Base-by-base conservation (phyloP, 2,329 filamentous ascomycete genomes). In the Ploettnerulaceae sp. region DNA sequence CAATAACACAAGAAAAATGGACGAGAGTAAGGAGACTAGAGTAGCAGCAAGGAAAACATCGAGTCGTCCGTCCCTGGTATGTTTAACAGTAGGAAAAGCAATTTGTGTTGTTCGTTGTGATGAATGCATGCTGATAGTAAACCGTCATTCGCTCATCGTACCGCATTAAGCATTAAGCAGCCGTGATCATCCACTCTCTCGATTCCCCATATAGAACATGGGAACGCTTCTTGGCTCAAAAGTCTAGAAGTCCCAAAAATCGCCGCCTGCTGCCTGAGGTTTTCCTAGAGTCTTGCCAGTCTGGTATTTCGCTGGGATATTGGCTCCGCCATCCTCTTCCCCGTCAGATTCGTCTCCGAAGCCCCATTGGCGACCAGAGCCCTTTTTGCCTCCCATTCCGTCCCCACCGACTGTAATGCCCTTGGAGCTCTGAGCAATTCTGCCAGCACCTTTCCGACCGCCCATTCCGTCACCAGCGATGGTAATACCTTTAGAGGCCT, bases 281-380 rank as follows among this genome's bases (percentile, higher is more conserved):
- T 57, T 56, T 15, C 47, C 51, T 38, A 54, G 51, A 14, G 52
- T 55, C 48, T 63, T 63, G 18, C 57, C 57, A 12, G 60, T 57
- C 22, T 46, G 39, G 39, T 49, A 60, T 48, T 59, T 61, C 3
- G 54, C 42, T 22, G 53, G 49, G 45, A 55, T 56, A 38, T 60
- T 62, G 11, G 48, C 18, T 12, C 48, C 54, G 9, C 51, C 53
- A n/a, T 51, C 58, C 37, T 62, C 58, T 43, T 71, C 56, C 48
- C 71, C 67, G 18, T 73, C 72, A 22, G 72, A 73, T 35, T 72
- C 72, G 33, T 72, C 75, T 14, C 75, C 74, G 51, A 79, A 76
- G 39, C 73, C 69, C 79, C 81, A 85, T 58, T 71, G 65, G 25
- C 59, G 48, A 3, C 57, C 54, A 11, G 50, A 28, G 8, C 60